A percentile compares a stretch with the other conserved stretches of the same genome.
phyloP scores from a whole-genome alignment of 179 eudicot genomes.

The Gypsophila paniculata region DNA sequence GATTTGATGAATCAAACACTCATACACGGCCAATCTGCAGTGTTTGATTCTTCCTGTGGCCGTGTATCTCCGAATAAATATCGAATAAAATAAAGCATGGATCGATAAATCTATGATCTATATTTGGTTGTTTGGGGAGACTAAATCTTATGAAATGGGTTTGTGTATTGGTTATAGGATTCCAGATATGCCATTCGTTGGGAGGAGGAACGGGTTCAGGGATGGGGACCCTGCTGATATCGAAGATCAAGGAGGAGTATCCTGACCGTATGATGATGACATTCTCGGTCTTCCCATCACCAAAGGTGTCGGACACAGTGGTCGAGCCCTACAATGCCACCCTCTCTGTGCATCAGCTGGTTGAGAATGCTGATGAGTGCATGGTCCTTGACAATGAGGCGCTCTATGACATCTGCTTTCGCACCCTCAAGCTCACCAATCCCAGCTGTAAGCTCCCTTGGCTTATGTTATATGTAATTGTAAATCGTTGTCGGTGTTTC shows the following conservation, averaged over 20 bases:
- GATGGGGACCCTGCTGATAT: conserved; percentile 66
- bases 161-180: conserved; percentile 33
- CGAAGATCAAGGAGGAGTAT: conserved; percentile 69
- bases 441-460: conserved; percentile 54
- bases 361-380: conserved; percentile 76
- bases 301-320: conserved; percentile 73
- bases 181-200: conserved; percentile 67
- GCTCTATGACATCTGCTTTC: conserved; percentile 69
- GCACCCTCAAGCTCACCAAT: conserved; percentile 69
- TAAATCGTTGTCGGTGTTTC: neutral
- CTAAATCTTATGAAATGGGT: neutral
- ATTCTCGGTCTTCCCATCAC: conserved; percentile 70
- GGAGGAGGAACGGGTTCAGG: conserved; percentile 88
- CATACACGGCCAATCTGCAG: too few relatives aligned
- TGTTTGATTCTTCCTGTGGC: too few relatives aligned
- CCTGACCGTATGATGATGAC: conserved; percentile 82
- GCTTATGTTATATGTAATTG: neutral
- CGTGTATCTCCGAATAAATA: too few relatives aligned
- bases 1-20: too few relatives aligned
- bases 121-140: neutral
- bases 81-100: neutral
- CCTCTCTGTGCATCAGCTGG: conserved; percentile 76
- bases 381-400: conserved; percentile 81
- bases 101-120: neutral
- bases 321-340: conserved; percentile 81